Percentiles rank a stretch among this genome's conserved stretches.
Conservation (phyloP, 345 rosid species). For the Gossypium ekmanianum region DNA sequence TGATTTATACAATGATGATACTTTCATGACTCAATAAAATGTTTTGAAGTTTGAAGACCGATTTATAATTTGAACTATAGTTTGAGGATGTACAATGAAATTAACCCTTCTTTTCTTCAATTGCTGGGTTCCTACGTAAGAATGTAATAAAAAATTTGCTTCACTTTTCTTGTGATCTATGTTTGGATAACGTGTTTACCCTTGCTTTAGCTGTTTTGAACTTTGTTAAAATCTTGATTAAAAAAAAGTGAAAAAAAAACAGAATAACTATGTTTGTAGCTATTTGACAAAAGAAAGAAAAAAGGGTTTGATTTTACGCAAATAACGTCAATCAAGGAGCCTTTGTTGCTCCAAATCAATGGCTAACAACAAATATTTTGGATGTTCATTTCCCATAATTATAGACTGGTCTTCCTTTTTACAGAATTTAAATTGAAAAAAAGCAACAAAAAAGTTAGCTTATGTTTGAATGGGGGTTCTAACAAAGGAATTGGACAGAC, state of each 20-base stretch:
- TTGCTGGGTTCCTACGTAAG: background rate
- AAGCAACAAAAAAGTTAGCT: background rate
- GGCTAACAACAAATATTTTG: background rate
- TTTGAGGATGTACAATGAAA: too few relatives aligned
- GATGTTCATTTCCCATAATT: too few relatives aligned
- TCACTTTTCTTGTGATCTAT: background rate
- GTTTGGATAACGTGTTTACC: conserved; percentile 16
- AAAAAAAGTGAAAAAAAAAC: background rate
- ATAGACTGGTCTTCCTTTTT: too few relatives aligned
- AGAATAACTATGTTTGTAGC: background rate
- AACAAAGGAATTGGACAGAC: too few relatives aligned
- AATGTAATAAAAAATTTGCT: background rate
- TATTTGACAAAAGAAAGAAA: background rate
- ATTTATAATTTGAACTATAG: too few relatives aligned
- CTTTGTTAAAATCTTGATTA: background rate
- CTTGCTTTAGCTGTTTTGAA: background rate
- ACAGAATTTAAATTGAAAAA: too few relatives aligned
- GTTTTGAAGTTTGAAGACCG: too few relatives aligned
- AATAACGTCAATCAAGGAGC: conserved; percentile 31
- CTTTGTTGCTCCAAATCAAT: background rate
- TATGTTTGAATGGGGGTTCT: background rate
- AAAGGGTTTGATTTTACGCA: conserved; percentile 9
- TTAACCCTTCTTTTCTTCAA: background rate
- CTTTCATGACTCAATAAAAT: too few relatives aligned
- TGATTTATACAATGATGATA: too few relatives aligned